phyloP scores from a whole-genome alignment of 1,284 basidiomycete species.

The Sporisorium scitamineum region DNA sequence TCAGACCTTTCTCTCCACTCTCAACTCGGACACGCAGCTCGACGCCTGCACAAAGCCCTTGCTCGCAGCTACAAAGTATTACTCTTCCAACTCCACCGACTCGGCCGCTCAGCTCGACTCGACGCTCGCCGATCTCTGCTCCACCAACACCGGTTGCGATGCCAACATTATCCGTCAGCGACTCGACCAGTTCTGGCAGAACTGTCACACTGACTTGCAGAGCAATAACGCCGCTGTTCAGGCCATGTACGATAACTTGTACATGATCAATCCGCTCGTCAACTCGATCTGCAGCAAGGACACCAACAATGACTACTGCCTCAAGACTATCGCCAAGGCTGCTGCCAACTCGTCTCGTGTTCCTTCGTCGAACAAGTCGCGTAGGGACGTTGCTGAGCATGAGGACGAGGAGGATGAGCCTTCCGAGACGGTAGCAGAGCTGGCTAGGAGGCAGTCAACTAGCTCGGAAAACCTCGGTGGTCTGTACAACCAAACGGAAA shows the following conservation, averaged over 20 bases:
- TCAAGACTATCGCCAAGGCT: constrained; percentile 53
- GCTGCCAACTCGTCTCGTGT: constrained; percentile 24
- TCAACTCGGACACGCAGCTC: constrained; percentile 55
- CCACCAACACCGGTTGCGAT: constrained; percentile 48
- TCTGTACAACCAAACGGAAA: constrained; percentile 27
- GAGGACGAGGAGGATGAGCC: constrained; percentile 16
- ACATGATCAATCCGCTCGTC: constrained; percentile 62
- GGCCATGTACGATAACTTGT: constrained; percentile 61
- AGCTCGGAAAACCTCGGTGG: constrained; percentile 9
- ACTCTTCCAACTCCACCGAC: constrained; percentile 49
- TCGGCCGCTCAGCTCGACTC: constrained; percentile 42
- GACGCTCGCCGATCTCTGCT: constrained; percentile 53
- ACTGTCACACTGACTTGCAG: constrained; percentile 54
- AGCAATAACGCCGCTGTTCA: constrained; percentile 35
- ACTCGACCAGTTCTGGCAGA: constrained; percentile 55
- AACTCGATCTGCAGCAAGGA: constrained; percentile 61
- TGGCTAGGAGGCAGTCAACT: constrained; percentile 27
- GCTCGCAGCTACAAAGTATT: constrained; percentile 49
- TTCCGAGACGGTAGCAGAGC: constrained; percentile 18
- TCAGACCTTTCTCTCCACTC: constrained; percentile 42
- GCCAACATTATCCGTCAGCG: constrained; percentile 46
- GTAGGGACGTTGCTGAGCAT: constrained; percentile 10
- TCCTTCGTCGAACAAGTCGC: constrained; percentile 9
- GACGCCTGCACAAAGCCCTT: constrained; percentile 56
- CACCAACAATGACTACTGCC: constrained; percentile 49